phyloP scores from a whole-genome alignment of 1,284 basidiomycete species.

The Mycosarcoma maydis region DNA sequence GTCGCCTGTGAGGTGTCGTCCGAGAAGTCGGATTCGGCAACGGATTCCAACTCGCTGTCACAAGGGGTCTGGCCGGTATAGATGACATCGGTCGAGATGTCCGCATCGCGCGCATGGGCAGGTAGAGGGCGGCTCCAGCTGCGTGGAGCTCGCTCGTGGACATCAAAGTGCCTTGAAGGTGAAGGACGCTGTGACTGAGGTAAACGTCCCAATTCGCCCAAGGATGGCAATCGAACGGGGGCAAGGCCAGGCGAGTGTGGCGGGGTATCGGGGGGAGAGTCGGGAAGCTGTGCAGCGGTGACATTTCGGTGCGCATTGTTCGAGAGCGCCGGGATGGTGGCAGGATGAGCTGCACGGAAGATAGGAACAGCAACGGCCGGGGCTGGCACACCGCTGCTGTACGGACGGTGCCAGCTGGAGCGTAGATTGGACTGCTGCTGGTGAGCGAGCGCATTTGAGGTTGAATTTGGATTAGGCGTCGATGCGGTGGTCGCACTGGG shows the following conservation, averaged over 20 bases:
- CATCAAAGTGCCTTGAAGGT: constrained; percentile 4
- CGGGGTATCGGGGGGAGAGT: constrained; percentile 52
- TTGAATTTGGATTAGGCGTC: too few relatives aligned
- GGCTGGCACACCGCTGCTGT: constrained; percentile 47
- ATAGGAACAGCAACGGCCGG: constrained; percentile 45
- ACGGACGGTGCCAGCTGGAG: constrained; percentile 27
- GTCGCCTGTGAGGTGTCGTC: constrained; percentile 36
- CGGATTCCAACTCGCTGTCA: constrained; percentile 35
- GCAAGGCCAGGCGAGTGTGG: constrained; percentile 39
- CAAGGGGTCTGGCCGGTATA: constrained; percentile 39
- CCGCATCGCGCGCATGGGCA: background rate
- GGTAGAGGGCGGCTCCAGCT: constrained; percentile 3
- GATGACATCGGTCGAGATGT: constrained; percentile 19
- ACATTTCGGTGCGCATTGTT: constrained; percentile 3
- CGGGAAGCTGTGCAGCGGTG: constrained; percentile 30
- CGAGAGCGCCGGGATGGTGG: background rate
- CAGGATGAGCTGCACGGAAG: constrained; percentile 24
- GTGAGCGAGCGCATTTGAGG: too few relatives aligned
- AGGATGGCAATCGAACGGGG: constrained; percentile 14
- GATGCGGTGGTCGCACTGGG: too few relatives aligned
- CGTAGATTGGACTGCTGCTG: constrained; percentile 15
- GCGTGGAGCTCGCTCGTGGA: background rate
- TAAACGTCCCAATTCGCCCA: constrained; percentile 9
- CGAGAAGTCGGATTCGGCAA: constrained; percentile 19
- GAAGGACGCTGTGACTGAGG: constrained; percentile 15